Evolutionary conservation across 371 early-diverging fungal species (phyloP).

Genomic region (Zopfochytrium polystomum): DNA sequence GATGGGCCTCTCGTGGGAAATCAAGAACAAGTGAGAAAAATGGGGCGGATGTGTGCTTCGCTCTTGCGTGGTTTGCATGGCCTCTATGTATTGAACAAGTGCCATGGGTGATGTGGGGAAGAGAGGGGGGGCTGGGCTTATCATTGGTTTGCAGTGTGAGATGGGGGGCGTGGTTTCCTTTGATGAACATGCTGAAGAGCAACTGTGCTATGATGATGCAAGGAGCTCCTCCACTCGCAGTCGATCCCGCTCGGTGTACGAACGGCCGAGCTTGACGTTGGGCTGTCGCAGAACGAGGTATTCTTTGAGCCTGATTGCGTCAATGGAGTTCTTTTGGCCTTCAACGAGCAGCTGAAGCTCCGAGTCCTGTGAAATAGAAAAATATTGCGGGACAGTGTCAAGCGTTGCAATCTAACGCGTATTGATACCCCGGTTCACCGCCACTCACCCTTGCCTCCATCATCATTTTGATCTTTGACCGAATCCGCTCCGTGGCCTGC

Average conservation of each 20-base stretch:
- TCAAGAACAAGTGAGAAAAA: slow-evolving; percentile 13
- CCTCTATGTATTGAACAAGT: too few species aligned
- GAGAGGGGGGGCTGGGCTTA: too few species aligned
- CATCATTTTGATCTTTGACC: slow-evolving; percentile 26
- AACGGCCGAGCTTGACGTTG: slow-evolving; percentile 20
- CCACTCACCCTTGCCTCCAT: slow-evolving; percentile 25
- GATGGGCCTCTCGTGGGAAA: slow-evolving; percentile 37
- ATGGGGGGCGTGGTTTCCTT: too few species aligned
- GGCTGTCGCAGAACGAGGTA: slow-evolving; percentile 25
- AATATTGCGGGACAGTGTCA: neutral
- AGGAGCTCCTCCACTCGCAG: slow-evolving; percentile 42
- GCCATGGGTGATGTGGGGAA: too few species aligned
- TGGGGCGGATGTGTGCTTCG: neutral
- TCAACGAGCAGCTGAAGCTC: slow-evolving; percentile 50
- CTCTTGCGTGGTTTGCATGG: too few species aligned
- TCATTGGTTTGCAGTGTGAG: too few species aligned
- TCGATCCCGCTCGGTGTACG: slow-evolving; percentile 39
- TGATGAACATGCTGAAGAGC: too few species aligned
- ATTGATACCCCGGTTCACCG: neutral
- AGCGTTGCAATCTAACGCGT: neutral
- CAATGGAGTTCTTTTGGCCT: slow-evolving; percentile 47
- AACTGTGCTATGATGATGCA: too few species aligned
- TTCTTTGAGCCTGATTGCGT: slow-evolving; percentile 48
- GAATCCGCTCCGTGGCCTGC: slow-evolving; percentile 36
- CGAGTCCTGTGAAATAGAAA: slow-evolving; percentile 28